These are phyloP conservation scores for Aspergillus phoenicis DNA, from an alignment of 2,329 filamentous ascomycete species.

Conservation along the genomic window DNA sequence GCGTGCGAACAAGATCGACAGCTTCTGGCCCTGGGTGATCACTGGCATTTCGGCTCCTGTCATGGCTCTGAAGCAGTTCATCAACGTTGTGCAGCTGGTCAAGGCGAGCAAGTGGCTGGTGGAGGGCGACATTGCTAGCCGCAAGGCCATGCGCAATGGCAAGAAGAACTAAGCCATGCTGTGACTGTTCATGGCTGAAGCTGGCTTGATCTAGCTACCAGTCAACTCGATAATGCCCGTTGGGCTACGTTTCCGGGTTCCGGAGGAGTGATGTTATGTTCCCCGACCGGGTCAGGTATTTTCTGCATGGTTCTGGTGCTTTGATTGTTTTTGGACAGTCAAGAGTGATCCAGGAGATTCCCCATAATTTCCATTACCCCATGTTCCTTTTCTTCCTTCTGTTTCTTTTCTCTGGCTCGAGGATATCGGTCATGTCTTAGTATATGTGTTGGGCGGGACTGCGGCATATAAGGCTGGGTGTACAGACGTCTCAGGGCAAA, in stretches of 20 bases:
- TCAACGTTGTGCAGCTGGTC: constrained; percentile 91
- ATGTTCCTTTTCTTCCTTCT: constrained; percentile 14
- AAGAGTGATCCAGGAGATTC: constrained; percentile 6
- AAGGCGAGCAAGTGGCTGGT: constrained; percentile 92
- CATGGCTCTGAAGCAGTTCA: constrained; percentile 88
- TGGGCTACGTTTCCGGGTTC: neutral
- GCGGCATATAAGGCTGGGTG: constrained; percentile 18
- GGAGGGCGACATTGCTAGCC: constrained; percentile 77
- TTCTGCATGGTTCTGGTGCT: constrained; percentile 38
- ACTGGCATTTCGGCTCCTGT: constrained; percentile 78
- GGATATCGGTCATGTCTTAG: constrained; percentile 13
- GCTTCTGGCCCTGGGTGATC: constrained; percentile 75
- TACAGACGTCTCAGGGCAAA: constrained; percentile 16
- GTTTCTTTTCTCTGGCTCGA: constrained; percentile 18
- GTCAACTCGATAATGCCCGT: neutral
- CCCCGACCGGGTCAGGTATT: neutral
- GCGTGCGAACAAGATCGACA: constrained; percentile 89
- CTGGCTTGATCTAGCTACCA: constrained; percentile 14
- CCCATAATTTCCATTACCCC: no score
- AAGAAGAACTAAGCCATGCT: constrained; percentile 27
- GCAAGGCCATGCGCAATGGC: constrained; percentile 53
- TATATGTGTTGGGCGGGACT: constrained; percentile 18
- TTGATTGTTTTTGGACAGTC: constrained; percentile 26
- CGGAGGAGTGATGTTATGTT: constrained; percentile 7
- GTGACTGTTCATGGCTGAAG: neutral